Evolutionary conservation across 1,284 basidiomycete species (phyloP).

Genomic region (Flammula alnicola): DNA sequence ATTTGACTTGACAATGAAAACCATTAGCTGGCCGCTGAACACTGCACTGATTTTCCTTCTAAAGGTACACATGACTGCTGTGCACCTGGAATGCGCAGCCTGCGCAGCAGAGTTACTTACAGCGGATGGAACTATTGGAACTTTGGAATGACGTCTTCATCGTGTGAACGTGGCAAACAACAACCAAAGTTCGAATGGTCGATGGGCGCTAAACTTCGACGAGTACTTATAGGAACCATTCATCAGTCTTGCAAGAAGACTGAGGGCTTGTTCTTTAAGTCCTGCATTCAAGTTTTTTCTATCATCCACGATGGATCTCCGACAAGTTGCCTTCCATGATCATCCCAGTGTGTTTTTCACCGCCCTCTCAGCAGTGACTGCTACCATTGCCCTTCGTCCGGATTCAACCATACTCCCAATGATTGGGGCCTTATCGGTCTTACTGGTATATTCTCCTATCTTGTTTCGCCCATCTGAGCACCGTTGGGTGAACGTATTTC

Average conservation of each 20-base stretch:
- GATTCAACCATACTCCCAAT: conserved; percentile 57
- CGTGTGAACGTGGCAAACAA: conserved; percentile 16
- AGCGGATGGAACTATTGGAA: no score
- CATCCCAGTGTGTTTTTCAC: conserved; percentile 46
- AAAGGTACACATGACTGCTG: no score
- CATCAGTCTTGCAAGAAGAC: conserved; percentile 13
- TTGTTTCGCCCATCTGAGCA: conserved; percentile 41
- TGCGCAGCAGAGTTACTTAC: no score
- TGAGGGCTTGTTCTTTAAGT: conserved; percentile 17
- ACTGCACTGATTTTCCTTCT: no score
- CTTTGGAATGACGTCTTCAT: no score
- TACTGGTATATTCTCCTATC: conserved; percentile 56
- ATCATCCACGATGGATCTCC: conserved; percentile 26
- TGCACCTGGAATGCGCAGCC: no score
- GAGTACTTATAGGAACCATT: conserved; percentile 23
- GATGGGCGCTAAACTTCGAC: conserved; percentile 23
- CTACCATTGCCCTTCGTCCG: conserved; percentile 51
- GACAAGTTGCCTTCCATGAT: conserved; percentile 36
- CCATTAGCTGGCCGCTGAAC: no score
- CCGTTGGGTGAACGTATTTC: conserved; percentile 33
- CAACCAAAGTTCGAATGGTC: conserved; percentile 9
- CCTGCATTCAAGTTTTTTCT: conserved; percentile 11
- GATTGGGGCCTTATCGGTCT: conserved; percentile 47
- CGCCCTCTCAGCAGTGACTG: conserved; percentile 37
- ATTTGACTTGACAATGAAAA: no score